phyloP scores from a whole-genome alignment of 1,139 yeast genomes.

The Ogataea hybrid region DNA sequence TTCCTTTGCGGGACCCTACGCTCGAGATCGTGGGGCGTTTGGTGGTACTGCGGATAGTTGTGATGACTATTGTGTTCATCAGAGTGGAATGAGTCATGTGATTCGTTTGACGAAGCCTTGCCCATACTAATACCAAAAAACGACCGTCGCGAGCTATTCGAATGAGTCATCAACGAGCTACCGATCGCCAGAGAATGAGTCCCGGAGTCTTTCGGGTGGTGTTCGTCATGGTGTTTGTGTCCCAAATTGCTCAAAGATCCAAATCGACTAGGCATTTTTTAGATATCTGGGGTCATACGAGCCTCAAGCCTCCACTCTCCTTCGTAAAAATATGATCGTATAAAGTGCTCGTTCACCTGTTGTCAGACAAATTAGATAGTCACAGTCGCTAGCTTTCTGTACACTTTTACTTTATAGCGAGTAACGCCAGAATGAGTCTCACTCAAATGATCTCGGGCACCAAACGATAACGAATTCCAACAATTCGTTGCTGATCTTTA shows the following conservation, averaged over 20 bases:
- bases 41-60: slow-evolving; percentile 11
- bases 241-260: slow-evolving; percentile 23
- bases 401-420: not conserved
- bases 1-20: slow-evolving; percentile 25
- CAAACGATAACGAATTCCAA: slow-evolving; percentile 2
- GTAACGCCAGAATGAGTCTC: not conserved
- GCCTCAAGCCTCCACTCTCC: not conserved
- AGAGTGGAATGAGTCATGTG: slow-evolving; percentile 26
- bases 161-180: slow-evolving; percentile 16
- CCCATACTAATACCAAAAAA: slow-evolving; percentile 31
- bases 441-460: not conserved
- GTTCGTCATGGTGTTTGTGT: slow-evolving; percentile 23
- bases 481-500: slow-evolving; percentile 6
- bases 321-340: not conserved
- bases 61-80: slow-evolving; percentile 23
- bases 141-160: slow-evolving; percentile 27
- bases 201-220: slow-evolving; percentile 16
- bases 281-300: not conserved
- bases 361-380: not conserved
- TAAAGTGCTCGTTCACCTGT: not conserved
- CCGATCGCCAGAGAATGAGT: slow-evolving; percentile 8
- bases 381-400: not conserved
- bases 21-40: slow-evolving; percentile 13
- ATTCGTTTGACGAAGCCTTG: slow-evolving; percentile 29
- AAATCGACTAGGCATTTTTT: slow-evolving; percentile 26